Evolutionary conservation across 352 stramenopile species (phyloP), one percentile per base, ranked within the genome.

Genomic region (Phytophthora boehmeriae): DNA sequence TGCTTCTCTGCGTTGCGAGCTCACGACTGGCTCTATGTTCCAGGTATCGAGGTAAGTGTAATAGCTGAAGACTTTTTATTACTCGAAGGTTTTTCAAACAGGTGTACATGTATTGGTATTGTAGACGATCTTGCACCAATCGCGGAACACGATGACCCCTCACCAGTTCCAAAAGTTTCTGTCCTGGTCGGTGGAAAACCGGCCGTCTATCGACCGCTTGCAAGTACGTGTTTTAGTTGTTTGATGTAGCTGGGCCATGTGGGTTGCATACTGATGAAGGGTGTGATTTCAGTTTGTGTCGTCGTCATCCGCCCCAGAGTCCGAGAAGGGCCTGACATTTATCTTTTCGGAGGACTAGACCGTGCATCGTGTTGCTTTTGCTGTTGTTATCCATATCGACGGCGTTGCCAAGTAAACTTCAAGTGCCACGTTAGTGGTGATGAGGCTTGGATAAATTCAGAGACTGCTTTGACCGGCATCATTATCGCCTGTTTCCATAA

Each of bases 11-110:
- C 86, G 17, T 54, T 96, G 11, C 83, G 78, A 32, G 84, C 83
- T 0, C 87, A 96, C 58, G 86, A 94, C 63, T 96, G 87, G 87
- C 75, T 96, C 20, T 91, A 92, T 51, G 92, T 94, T 34, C 78
- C 82, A 5, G 83, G 87, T 38, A 92, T 86, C 47, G 87, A 96
- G 82, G 84, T 95, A 11, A 22, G 65, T 56, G 25, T 6, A 30
- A 30, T 6, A 8, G 25, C 25, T 30, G 6, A 30, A 6, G 25
- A 8, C 25, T 30, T 6, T 30, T 30, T 30, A 6, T 6, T 30
- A 30, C 25, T 30, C 25, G 6, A 30, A 30, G 25, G 3, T 30
- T 8, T 30, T 30, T 6, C 3, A 30, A 30, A 30, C 25, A 30
- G 6, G 1, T 43, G 38, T 19, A 44, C 25, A 43, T 9, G 3